Base-by-base conservation (phyloP, 73 alveolate species). In the Stentor coeruleus region DNA sequence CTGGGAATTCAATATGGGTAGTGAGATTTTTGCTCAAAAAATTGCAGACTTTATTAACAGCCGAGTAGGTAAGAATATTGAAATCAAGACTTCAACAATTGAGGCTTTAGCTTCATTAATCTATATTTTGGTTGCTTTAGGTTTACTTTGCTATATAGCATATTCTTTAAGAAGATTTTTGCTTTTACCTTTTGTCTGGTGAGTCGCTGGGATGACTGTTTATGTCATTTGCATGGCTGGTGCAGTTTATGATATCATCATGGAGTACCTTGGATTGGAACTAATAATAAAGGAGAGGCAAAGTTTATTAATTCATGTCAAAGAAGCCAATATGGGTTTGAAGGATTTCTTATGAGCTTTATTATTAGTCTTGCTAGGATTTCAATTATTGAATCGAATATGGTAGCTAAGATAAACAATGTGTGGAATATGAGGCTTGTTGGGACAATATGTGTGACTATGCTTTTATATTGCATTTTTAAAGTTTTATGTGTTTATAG, bases 261-360 rank as follows among this genome's bases (percentile, higher is more conserved):
- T n/a, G n/a, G 90, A 59, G 82, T 80, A 35, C 90, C 86, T 1
- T 95, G 96, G 42, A 86, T 90, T 82, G 72, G 94, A 26, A 1
- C 0, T 14, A 31, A 31, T 72, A 49, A 38, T 38, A 87, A 90
- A 11, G 83, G 77, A 36, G 90, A 87, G 0, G 81, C 91, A 58
- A 95, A 90, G 76, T 91, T 87, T 84, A 85, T 93, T 85, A 87
- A 88, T 82, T 81, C 89, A 36, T 88, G 91, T 3, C 91, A 90
- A 74, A 93, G 98, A 87, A 60, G 89, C 6, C 94, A 93, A 86
- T 93, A 87, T 86, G 90, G 89, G 49, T 96, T 94, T 39, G 98
- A 93, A 83, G 98, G 98, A 0, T 88, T 87, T 58, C 77, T 92
- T 35, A 82, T 87, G 90, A 57, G 89, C 39, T 74, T 86, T 74